Evolutionary conservation across 768 basidiomycete genomes (phyloP), one percentile per base, ranked within the genome.

Genomic region (Suillus placidus): DNA sequence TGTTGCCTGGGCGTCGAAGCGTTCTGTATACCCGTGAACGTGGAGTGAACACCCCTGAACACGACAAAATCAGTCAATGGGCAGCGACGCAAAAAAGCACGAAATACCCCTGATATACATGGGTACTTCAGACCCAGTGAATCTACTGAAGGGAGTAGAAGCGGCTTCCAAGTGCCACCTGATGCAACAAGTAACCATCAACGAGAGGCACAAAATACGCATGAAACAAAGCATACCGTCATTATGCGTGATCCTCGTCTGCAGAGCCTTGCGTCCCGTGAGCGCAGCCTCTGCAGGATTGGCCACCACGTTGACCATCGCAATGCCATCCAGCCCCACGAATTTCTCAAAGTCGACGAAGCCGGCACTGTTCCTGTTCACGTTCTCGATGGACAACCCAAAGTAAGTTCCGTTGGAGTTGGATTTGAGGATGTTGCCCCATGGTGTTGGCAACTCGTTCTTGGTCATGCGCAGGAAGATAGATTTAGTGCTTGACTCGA

Each of bases 331-430:
- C 60, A 99, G 78, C 8, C 95, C 96, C 64, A 92, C 87, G 84
- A 98, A 91, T 83, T 99, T 99, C 80, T 99, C 97, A 69, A 99
- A 99, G 76, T 99, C 97, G 40, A 95, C 95, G 72, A 85, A 99
- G 6, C 97, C 97, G 0, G 80, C 74, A 0, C 86, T 80, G 74
- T 99, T 90, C 20, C 97, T 86, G 76, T 99, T 99, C 63, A 93
- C 97, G 70, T 95, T 84, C 71, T 93, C 91, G 43, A 93, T 72
- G 1, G 95, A 93, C 16, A 95, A 75, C 30, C 92, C 90, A 74
- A 94, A 99, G 81, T 97, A 98, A 0, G 97, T 99, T 42, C 97
- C 97, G 71, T 99, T 99, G 34, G 92, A 97, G 77, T 99, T 98
- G 38, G 96, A 97, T 77, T 97, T 97, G 66, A 95, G 85, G 69